These are phyloP conservation scores for Diaporthe aspalathi DNA, from an alignment of 2,329 filamentous ascomycete genomes.

Conservation along the genomic window DNA sequence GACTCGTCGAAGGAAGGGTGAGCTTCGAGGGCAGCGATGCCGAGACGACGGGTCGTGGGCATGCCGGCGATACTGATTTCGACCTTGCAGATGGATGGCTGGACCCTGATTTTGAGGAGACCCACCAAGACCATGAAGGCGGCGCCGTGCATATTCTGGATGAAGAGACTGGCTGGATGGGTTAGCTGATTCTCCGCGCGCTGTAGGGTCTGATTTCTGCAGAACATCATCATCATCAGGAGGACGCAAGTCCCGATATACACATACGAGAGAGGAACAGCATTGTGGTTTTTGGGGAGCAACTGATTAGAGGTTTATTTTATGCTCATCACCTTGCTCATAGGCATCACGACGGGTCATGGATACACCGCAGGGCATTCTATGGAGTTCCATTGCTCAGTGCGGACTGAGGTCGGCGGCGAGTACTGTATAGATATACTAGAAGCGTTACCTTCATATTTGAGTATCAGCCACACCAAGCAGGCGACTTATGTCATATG, in stretches of 20 bases:
- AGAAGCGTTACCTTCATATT: conserved; percentile 25
- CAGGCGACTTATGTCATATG: neutral
- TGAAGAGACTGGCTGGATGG: conserved; percentile 32
- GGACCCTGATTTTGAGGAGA: conserved; percentile 9
- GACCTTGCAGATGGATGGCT: neutral
- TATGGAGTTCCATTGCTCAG: conserved; percentile 15
- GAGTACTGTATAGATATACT: conserved; percentile 8
- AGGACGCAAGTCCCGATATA: conserved; percentile 31
- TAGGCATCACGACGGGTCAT: conserved; percentile 11
- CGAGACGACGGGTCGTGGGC: conserved; percentile 33
- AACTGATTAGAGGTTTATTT: conserved; percentile 6
- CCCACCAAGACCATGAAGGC: neutral
- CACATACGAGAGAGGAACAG: neutral
- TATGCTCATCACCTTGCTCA: conserved; percentile 4
- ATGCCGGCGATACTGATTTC: neutral
- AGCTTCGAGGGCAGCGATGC: conserved; percentile 35
- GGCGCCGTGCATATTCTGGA: neutral
- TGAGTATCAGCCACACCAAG: neutral
- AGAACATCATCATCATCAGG: conserved; percentile 14
- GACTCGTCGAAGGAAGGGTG: conserved; percentile 37
- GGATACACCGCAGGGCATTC: conserved; percentile 3
- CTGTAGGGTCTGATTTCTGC: neutral
- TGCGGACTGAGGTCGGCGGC: neutral
- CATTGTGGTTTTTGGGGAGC: neutral
- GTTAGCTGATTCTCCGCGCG: neutral